Conservation (phyloP, 306 rosid species). For the Rosa persica region DNA sequence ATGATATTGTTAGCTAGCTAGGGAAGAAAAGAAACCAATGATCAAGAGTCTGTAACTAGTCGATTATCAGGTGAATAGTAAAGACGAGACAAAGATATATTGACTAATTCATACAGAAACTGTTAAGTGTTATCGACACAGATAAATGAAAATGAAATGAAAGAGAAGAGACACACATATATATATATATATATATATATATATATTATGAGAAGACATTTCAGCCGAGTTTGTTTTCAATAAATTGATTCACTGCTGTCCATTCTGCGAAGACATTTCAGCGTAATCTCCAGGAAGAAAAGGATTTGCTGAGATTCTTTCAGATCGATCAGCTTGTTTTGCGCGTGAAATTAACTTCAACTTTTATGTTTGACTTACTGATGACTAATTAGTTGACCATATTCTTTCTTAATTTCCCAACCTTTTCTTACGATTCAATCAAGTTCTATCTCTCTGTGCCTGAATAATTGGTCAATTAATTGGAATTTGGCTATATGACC, state of each 20-base stretch:
- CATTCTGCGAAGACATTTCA: background rate
- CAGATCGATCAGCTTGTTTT: background rate
- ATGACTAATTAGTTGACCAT: background rate
- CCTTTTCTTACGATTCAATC: slow-evolving; percentile 1
- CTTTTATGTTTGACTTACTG: background rate
- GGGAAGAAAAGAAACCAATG: too few species aligned
- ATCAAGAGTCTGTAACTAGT: too few species aligned
- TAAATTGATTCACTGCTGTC: background rate
- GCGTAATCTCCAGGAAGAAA: slow-evolving; percentile 1
- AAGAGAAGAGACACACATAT: background rate
- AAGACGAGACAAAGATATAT: background rate
- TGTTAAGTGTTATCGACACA: background rate
- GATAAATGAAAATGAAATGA: background rate
- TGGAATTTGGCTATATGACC: background rate
- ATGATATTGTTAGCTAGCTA: background rate
- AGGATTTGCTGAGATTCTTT: background rate
- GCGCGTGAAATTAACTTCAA: background rate
- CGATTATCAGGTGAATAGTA: background rate
- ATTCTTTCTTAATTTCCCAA: background rate
- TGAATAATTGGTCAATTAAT: background rate
- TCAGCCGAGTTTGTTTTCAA: background rate
- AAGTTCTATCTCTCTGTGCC: background rate
- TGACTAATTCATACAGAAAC: background rate
- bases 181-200: background rate
- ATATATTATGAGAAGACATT: too few species aligned